A percentile compares a stretch with the other conserved stretches of the same genome.
These are phyloP conservation scores for Brasenia schreberi DNA, from an alignment of 164 flowering plant genomes.

Conservation along the genomic window DNA sequence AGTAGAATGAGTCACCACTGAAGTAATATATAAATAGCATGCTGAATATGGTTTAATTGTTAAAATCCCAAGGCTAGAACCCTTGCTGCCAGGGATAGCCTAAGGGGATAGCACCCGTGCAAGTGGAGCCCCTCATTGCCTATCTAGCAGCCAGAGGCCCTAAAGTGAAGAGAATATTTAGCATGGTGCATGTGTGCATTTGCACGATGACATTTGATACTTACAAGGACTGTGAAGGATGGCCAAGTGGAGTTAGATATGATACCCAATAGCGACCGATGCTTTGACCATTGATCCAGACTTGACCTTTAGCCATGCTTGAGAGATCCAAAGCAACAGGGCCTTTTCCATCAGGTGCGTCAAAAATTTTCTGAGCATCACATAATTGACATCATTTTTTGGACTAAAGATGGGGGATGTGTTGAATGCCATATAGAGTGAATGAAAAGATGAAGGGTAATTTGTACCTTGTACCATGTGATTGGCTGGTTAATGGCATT, in stretches of 20 bases:
- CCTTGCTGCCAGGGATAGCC: too few relatives aligned
- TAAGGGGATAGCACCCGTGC: too few relatives aligned
- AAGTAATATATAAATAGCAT: too few relatives aligned
- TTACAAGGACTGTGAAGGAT: constrained; percentile 69
- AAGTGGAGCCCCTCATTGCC: too few relatives aligned
- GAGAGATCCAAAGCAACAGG: constrained; percentile 51
- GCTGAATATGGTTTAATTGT: too few relatives aligned
- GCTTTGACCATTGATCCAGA: constrained; percentile 70
- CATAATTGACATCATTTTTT: not conserved
- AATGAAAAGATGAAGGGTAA: not conserved
- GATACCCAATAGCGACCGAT: constrained; percentile 82
- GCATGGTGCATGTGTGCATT: too few relatives aligned
- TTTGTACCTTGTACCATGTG: constrained; percentile 84
- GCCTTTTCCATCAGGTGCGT: constrained; percentile 50
- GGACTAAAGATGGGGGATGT: not conserved
- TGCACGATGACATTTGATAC: too few relatives aligned
- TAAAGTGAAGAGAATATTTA: too few relatives aligned
- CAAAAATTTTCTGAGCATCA: constrained; percentile 47
- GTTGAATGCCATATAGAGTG: not conserved
- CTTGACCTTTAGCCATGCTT: constrained; percentile 66
- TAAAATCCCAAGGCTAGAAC: too few relatives aligned
- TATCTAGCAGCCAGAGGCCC: too few relatives aligned
- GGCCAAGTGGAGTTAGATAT: constrained; percentile 38
- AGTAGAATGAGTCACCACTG: too few relatives aligned
- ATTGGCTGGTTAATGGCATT: constrained; percentile 20